Evolutionary conservation across 352 stramenopile species (phyloP), one percentile per base, ranked within the genome.

Genomic region (Phytophthora pseudosyringae): DNA sequence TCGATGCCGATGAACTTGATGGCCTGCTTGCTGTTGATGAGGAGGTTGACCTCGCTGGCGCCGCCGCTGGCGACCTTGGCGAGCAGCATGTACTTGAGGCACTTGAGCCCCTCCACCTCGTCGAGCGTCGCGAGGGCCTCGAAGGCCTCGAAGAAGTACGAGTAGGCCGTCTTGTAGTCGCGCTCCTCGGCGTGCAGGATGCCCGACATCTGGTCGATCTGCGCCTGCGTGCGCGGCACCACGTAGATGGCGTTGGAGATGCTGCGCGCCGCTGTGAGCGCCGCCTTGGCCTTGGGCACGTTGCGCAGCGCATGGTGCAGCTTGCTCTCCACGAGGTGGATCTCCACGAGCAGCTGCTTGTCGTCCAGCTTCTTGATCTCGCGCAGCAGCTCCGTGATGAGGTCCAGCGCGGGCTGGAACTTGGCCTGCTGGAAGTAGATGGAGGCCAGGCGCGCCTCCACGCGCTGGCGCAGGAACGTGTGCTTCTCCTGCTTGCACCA

Each of bases 311-410:
- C 97, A 74, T 99, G 97, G 75, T 99, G 96, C 64, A 99, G 89
- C 67, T 98, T 98, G 48, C 90, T 93, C 79, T 99, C 98, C 25
- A 99, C 89, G 26, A 99, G 77, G 81, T 99, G 97, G 39, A 98
- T 99, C 73, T 99, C 98, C 18, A 99, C 97, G 26, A 99, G 85
- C 54, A 99, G 75, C 71, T 98, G 95, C 82, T 99, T 99, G 82
- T 99, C 98, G 74, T 99, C 98, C 45, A 99, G 84, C 76, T 99
- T 99, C 78, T 99, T 99, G 55, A 99, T 94, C 82, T 99, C 98
- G 8, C 84, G 75, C 25, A 99, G 76, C 28, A 99, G 82, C 64
- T 88, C 85, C 50, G 94, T 97, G 75, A 99, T 94, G 36, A 99
- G 76, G 49, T 96, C 82, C 15, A 99, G 70, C 13, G 97, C 97